Evolutionary conservation across 768 basidiomycete species (phyloP), one percentile per base, ranked within the genome.

Genomic region (Suillus subluteus): DNA sequence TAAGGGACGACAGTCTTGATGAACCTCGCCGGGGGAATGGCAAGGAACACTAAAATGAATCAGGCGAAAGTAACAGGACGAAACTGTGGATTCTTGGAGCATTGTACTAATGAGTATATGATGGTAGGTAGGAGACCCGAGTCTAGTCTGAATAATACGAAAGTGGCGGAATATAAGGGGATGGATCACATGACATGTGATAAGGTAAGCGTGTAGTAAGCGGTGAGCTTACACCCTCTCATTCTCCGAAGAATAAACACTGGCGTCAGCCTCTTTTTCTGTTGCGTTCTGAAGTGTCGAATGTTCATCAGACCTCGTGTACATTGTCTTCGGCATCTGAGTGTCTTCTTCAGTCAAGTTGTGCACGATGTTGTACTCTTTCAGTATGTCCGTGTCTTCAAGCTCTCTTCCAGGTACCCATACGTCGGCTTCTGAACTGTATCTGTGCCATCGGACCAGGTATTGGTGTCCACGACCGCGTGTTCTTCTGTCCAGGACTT

Each of bases 381-480:
- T 4, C 15, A 18, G 16, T 43, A 43, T 6, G 6, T 16, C 1
- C 0, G 41, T 43, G 5, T 7, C 41, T 16, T 43, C 16, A 0
- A 43, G 3, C 18, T 43, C 43, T 18, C 6, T 16, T 5, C 43
- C 43, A 0, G 43, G 16, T 16, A 43, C 43, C 77, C 77, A 82
- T 3, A 41, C 30, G 50, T 81, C 73, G n/a, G 74, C 63, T 37
- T 77, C 73, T 0, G 70, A 62, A 1, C 75, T 73, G 62, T 76
- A 77, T 4, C 79, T 79, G 2, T 32, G 6, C 77, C 79, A 83
- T 0, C 70, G 62, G 0, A 83, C 65, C 13, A 66, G 30, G 43
- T 68, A 75, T 62, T 67, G 62, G 1, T 21, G 18, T 1, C 61
- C 55, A 5, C 54, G 21, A 2, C 69, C 37, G 0, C 46, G 11